Evolutionary conservation across 192 early-diverging fungal species (phyloP), one percentile per base, ranked within the genome.

Genomic region (Funneliformis mosseae): DNA sequence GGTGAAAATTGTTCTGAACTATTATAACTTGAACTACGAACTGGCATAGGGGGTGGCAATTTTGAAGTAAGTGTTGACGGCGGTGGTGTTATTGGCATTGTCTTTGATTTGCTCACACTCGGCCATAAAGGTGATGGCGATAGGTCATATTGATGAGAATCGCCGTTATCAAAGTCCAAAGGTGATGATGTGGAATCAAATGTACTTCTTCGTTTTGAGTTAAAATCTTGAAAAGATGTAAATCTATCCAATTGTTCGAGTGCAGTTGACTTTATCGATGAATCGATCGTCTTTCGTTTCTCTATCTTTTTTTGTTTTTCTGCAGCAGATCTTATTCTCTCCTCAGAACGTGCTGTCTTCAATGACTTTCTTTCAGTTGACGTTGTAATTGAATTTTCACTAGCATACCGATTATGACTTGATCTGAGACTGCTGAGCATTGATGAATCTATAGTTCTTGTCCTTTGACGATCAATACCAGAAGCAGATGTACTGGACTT

Each of bases 81-180:
- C 55, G 68, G 33, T 33, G 45, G 43, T 38, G 48, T 66, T 71
- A 79, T 79, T 23, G 78, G 78, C 67, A 79, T 71, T 12, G 78
- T 79, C 41, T 79, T 79, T 25, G 67, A 60, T 41, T 63, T 66
- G 14, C 23, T 39, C n/a, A 71, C 38, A 59, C 33, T 50, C 25
- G 77, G 77, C 23, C 67, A 33, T 50, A 69, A 27, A 12, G 78
- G 78, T 23, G 78, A 79, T 14, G 68, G 78, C 4, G 78, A 42
- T 41, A 46, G 25, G 60, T 25, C 55, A 28, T 42, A 9, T 41
- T 7, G 10, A 28, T 38, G 12, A 48, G 14, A 43, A 23, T 78
- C 64, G 27, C 21, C 25, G 28, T 28, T 16, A 77, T 50, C 77
- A 68, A 27, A 23, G n/a, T 69, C 14, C 39, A 14, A 50, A 68